Evolutionary conservation across 768 basidiomycete genomes (phyloP), one percentile per base, ranked within the genome.

Genomic region (Dendrothele bispora): DNA sequence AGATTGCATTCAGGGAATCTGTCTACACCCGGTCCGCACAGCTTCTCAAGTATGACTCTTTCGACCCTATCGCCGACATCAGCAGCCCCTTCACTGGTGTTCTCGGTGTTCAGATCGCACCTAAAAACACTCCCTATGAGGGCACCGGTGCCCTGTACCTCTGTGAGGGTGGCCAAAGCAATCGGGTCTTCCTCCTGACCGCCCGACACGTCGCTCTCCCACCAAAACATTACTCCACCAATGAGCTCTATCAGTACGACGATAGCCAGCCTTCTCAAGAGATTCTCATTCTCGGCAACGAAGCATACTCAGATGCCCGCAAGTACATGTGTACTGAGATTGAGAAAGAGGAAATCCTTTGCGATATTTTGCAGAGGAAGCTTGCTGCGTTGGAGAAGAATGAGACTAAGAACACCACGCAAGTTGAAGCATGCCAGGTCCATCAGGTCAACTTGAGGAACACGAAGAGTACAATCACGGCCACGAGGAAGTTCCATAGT

Each of bases 1-100:
- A 72, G 43, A 57, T 70, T 8, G 69, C 59, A 11, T 63, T 70
- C 51, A 21, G 54, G 30, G 65, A 73, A 52, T 69, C 61, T 7
- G 35, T 55, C 22, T 46, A 58, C 48, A 55, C 51, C 44, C 48
- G 39, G 34, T 51, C 40, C n/a, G 56, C 55, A 5, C 30, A 52
- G 48, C 51, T 63, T 24, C 53, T 63, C 54, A 20, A 50, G 15
- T 38, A 43, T 41, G 54, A 47, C 49, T 26, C 34, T 40, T 3
- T 47, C 7, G 36, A 62, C 48, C 21, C 62, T 12, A 55, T 47
- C n/a, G 40, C 39, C 34, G 52, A 61, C 26, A 35, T 62, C 15
- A 28, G 51, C 36, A 42, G 52, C 18, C 56, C 64, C n/a, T 41
- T 68, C 37, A 65, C 66, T 51, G 51, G 60, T 17, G 43, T 52